A percentile compares a stretch with the other conserved stretches of the same genome.
Conservation (phyloP, 345 rosid genomes). For the Fremontodendron californicum region DNA sequence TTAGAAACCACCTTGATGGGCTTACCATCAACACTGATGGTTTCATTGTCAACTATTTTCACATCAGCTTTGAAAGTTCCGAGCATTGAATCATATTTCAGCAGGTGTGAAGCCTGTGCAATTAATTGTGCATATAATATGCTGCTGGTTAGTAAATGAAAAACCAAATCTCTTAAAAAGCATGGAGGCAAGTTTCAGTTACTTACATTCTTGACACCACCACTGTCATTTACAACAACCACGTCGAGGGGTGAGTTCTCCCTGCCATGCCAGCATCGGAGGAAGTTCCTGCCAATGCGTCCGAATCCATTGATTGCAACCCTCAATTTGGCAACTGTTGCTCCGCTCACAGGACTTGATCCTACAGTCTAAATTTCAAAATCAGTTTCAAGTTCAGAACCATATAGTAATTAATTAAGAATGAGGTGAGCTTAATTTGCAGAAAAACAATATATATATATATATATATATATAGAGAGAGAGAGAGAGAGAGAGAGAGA, state of each 20-base stretch:
- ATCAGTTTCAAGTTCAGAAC: not conserved
- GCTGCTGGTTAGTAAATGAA: not conserved
- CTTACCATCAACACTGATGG: too few species aligned
- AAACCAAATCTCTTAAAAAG: not conserved
- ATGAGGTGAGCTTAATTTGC: not conserved
- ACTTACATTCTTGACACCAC: constrained; percentile 92
- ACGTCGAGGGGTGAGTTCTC: constrained; percentile 90
- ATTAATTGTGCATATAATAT: not conserved
- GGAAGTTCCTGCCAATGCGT: constrained; percentile 94
- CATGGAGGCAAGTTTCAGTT: not conserved
- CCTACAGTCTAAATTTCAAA: constrained; percentile 36
- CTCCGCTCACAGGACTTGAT: constrained; percentile 51
- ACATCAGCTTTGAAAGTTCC: constrained; percentile 94
- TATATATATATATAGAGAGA: too few species aligned
- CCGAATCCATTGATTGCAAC: constrained; percentile 98
- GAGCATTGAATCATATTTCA: constrained; percentile 87
- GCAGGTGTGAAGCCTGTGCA: constrained; percentile 83
- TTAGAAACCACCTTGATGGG: constrained; percentile 73
- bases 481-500: too few species aligned
- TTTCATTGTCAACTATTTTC: too few species aligned
- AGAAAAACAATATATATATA: too few species aligned
- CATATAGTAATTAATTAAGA: too few species aligned
- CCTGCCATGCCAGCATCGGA: constrained; percentile 97
- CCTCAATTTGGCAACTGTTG: constrained; percentile 78
- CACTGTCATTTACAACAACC: constrained; percentile 87